phyloP scores from a whole-genome alignment of 495 filamentous ascomycete genomes.

The Clavariopsis aquatica region DNA sequence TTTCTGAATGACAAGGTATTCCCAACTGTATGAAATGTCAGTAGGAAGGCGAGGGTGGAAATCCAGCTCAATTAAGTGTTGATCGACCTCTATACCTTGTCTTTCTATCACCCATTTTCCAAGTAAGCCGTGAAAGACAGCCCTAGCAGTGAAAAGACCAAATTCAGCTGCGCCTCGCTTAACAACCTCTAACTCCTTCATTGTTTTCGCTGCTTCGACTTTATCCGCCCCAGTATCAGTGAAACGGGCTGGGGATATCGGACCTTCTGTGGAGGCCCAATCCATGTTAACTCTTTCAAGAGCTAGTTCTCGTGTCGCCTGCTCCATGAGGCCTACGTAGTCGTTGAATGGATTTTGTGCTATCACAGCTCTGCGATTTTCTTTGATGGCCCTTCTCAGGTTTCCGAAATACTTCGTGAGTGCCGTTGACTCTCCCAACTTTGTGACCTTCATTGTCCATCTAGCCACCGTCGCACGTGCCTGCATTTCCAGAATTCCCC shows the following conservation, averaged over 20 bases:
- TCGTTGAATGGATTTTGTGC: conserved; percentile 11
- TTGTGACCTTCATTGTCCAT: background rate
- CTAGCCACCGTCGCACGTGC: background rate
- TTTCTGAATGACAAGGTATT: background rate
- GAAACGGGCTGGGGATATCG: background rate
- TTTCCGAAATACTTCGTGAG: background rate
- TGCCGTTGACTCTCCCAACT: background rate
- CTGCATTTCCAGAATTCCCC: conserved; percentile 16
- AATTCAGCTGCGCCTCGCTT: background rate
- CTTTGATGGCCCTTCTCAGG: background rate
- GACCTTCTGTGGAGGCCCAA: background rate
- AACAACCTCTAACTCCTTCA: background rate
- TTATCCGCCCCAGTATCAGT: background rate
- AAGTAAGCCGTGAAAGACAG: conserved; percentile 4
- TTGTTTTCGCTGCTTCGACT: background rate
- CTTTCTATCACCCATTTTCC: conserved; percentile 1
- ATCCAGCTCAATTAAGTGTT: background rate
- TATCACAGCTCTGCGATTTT: background rate
- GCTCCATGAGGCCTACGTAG: conserved; percentile 16
- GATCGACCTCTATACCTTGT: background rate
- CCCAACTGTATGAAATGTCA: background rate
- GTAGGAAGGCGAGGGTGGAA: conserved; percentile 3
- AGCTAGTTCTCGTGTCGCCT: background rate
- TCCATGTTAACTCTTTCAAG: background rate
- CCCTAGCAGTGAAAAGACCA: conserved; percentile 1